Percentiles rank a stretch among this genome's conserved stretches.
These are phyloP conservation scores for Fusarium sp. DNA, from an alignment of 2,329 filamentous ascomycete species.

Conservation along the genomic window DNA sequence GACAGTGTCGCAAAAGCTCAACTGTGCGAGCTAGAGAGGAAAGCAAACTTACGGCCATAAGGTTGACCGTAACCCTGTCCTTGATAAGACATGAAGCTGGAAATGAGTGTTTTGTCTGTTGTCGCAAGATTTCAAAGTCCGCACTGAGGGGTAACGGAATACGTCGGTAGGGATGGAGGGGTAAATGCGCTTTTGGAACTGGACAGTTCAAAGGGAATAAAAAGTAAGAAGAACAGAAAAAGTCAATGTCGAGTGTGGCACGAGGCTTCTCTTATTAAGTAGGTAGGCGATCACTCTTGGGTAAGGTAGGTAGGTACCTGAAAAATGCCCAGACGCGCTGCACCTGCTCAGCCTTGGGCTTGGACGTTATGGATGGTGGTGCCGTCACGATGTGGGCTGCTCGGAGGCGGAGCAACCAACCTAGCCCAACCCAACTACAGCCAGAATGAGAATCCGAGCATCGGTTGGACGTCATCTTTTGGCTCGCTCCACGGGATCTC, in stretches of 20 bases:
- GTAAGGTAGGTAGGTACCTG: neutral
- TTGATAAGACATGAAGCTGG: slow-evolving; percentile 52
- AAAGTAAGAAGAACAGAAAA: slow-evolving; percentile 8
- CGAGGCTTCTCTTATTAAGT: slow-evolving; percentile 27
- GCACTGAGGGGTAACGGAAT: slow-evolving; percentile 19
- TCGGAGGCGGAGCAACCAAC: slow-evolving; percentile 28
- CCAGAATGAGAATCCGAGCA: slow-evolving; percentile 5
- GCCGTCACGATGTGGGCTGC: slow-evolving; percentile 32
- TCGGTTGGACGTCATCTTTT: slow-evolving; percentile 33
- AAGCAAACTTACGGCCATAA: slow-evolving; percentile 51
- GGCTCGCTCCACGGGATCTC: slow-evolving; percentile 11
- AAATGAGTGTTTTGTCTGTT: slow-evolving; percentile 10
- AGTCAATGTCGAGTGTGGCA: slow-evolving; percentile 11
- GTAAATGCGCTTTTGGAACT: neutral
- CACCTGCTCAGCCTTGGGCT: slow-evolving; percentile 38
- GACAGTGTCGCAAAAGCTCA: slow-evolving; percentile 9
- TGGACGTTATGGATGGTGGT: slow-evolving; percentile 31
- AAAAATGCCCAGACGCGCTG: slow-evolving; percentile 17
- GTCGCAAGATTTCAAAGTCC: slow-evolving; percentile 1
- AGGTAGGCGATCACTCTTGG: neutral
- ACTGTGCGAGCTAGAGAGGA: neutral
- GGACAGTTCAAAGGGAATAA: slow-evolving; percentile 1
- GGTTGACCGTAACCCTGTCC: slow-evolving; percentile 48
- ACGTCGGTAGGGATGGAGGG: slow-evolving; percentile 2
- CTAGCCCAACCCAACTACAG: slow-evolving; percentile 4